phyloP scores from a whole-genome alignment of 176 grass and related monocot species.

The Triticum aestivum region IWGSC_CS_RefSeq_v2.1 NC_057803.1:378599426-378599925 shows the following conservation, averaged over 20 bases:
- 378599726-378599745: neutral
- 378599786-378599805: neutral
- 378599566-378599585: neutral
- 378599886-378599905: no score
- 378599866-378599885: neutral
- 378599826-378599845: neutral
- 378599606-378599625: neutral
- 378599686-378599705: slow-evolving; percentile 9
- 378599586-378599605: neutral
- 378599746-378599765: no score
- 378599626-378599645: neutral
- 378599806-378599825: neutral
- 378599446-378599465: neutral
- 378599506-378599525: neutral
- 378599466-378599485: neutral
- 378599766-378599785: no score
- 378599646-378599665: neutral
- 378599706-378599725: slow-evolving; percentile 19
- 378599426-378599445: neutral
- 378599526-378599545: neutral
- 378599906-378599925: no score
- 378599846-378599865: no score
- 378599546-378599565: neutral
- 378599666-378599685: neutral
- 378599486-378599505: neutral